Evolutionary conservation across 1,284 basidiomycete genomes (phyloP).

Genomic region (Cryptococcus jaspeensis): DNA sequence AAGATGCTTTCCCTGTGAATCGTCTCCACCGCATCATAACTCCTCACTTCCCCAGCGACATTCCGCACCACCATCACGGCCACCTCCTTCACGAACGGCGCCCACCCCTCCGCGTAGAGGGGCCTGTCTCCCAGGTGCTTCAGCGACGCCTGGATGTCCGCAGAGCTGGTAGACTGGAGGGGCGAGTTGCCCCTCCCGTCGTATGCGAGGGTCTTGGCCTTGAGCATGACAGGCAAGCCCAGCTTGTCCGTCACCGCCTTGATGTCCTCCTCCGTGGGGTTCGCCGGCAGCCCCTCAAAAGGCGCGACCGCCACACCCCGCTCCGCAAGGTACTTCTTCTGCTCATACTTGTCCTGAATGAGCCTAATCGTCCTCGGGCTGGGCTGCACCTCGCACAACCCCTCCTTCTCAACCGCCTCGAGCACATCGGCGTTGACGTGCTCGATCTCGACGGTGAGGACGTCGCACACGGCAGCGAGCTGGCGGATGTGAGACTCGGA

Average conservation of each 20-base stretch:
- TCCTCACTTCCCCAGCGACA: conserved; percentile 67
- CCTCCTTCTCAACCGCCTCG: conserved; percentile 61
- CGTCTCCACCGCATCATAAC: conserved; percentile 94
- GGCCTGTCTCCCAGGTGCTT: conserved; percentile 61
- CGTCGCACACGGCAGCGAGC: conserved; percentile 77
- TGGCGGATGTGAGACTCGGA: conserved; percentile 76
- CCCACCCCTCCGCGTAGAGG: conserved; percentile 93
- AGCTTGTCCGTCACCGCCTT: conserved; percentile 59
- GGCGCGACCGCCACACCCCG: conserved; percentile 69
- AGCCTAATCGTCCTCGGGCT: conserved; percentile 77
- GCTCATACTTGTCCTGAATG: conserved; percentile 93
- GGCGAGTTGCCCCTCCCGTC: conserved; percentile 94
- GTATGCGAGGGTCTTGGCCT: conserved; percentile 90
- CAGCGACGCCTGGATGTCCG: conserved; percentile 64
- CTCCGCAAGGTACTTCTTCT: conserved; percentile 74
- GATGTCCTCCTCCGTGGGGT: conserved; percentile 57
- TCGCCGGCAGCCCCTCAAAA: conserved; percentile 59
- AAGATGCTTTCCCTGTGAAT: conserved; percentile 93
- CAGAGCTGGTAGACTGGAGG: conserved; percentile 58
- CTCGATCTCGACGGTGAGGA: conserved; percentile 96
- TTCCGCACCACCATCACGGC: conserved; percentile 97
- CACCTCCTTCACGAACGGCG: conserved; percentile 84
- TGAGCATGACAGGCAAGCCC: conserved; percentile 93
- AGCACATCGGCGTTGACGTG: conserved; percentile 85
- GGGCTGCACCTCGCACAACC: conserved; percentile 73